Base-by-base conservation (phyloP, 2,329 filamentous ascomycete genomes). In the Cytospora mali region DNA sequence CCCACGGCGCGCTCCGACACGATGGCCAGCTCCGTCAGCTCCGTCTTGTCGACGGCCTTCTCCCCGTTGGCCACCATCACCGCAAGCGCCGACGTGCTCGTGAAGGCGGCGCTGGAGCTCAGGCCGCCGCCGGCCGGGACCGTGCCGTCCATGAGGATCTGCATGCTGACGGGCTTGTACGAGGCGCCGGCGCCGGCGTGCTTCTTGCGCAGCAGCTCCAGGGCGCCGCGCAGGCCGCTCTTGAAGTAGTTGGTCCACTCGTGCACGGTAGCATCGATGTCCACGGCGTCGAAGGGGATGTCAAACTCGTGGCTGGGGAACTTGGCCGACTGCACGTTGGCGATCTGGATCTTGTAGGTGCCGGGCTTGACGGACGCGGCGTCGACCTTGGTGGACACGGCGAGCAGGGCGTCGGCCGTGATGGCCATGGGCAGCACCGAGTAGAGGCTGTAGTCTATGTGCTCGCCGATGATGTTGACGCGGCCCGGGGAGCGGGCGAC, bases 161-260 rank as follows among this genome's bases (percentile, higher is more conserved):
- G 87, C 88, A 99, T 92, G 70, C 90, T 90, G 55, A 84, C 83
- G 2, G 92, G 89, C 50, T 81, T 81, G 72, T 92, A 90, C n/a
- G n/a, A n/a, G n/a, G n/a, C n/a, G n/a, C n/a, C n/a, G 53, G 80
- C 78, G 51, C 69, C 70, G 35, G 85, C 84, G 31, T 82, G 72
- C 73, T 89, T 89, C 76, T 88, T 86, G 73, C 86, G 83, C 67
- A 99, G 79, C 64, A 96, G 81, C 70, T 91, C 85, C 61, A 97
- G 78, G 0, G 94, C 94, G 31, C 93, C 95, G 39, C 86, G 82
- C 55, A 98, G 81, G 0, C 95, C 95, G 59, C 92, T 91, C 79
- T 95, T 96, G 85, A 99, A 98, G 82, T 99, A 99, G 75, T 98
- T 99, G 62, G 92, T 91, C 95, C 95, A 99, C 77, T 97, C 93